Evolutionary conservation across 805 yeast species (phyloP).

Genomic region (Huiozyma sinensis): DNA sequence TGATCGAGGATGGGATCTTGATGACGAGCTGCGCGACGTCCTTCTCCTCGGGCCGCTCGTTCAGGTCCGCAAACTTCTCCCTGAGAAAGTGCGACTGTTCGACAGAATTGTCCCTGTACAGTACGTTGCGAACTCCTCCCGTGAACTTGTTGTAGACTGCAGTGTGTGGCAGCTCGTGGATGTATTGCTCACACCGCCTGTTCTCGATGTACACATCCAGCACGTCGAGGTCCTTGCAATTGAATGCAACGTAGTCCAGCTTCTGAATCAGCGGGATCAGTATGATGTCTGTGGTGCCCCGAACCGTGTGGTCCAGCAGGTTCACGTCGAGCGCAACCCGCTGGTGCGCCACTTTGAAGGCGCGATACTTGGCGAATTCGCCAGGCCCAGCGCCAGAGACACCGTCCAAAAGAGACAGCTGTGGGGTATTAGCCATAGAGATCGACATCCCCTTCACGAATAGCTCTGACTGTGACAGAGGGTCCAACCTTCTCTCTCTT

Average conservation of each 20-base stretch:
- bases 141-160: conserved; percentile 7
- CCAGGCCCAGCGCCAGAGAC: no score
- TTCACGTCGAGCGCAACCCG: conserved; percentile 73
- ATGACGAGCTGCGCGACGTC: conserved; percentile 18
- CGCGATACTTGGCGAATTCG: conserved; percentile 5
- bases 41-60: conserved; percentile 21
- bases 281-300: conserved; percentile 76
- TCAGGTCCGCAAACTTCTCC: conserved; percentile 23
- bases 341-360: conserved; percentile 72
- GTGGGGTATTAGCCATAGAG: no score
- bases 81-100: conserved; percentile 28
- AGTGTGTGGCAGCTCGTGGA: conserved; percentile 14
- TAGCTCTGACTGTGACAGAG: no score
- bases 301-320: conserved; percentile 43
- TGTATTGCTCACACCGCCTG: conserved; percentile 31
- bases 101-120: conserved; percentile 18
- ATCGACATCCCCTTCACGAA: no score
- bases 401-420: no score
- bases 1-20: conserved; percentile 32
- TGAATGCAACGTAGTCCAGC: conserved; percentile 54
- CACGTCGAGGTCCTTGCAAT: conserved; percentile 67
- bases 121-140: conserved; percentile 7
- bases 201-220: conserved; percentile 56
- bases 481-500: no score
- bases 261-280: conserved; percentile 56